phyloP scores from a whole-genome alignment of 176 grass and related monocot species.

The Oryza longistaminata region DNA sequence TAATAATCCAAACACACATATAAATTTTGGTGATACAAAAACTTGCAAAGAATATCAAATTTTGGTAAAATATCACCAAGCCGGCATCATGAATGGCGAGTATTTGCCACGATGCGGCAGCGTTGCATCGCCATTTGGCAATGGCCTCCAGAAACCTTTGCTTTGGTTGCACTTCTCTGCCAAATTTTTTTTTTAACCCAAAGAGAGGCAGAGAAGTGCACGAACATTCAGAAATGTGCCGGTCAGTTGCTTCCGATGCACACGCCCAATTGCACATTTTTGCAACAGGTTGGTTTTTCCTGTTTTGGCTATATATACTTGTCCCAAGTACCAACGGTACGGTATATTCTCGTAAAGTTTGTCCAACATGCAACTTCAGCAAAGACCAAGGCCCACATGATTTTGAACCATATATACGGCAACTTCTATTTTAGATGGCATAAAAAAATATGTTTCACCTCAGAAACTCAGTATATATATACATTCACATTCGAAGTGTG shows the following conservation, averaged over 20 bases:
- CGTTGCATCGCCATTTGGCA: slow-evolving; percentile 42
- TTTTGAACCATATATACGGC: neutral
- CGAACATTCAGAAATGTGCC: slow-evolving; percentile 17
- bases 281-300: slow-evolving; percentile 3
- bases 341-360: neutral
- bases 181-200: neutral
- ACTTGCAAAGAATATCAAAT: no score
- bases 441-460: neutral
- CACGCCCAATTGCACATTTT: neutral
- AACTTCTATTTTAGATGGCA: neutral
- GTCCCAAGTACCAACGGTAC: slow-evolving; percentile 8
- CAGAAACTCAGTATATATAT: neutral
- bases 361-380: neutral
- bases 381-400: neutral
- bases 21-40: no score
- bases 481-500: neutral
- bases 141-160: slow-evolving; percentile 22
- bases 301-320: slow-evolving; percentile 13
- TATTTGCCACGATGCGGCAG: neutral
- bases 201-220: neutral
- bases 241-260: neutral
- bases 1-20: no score
- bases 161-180: slow-evolving; percentile 50
- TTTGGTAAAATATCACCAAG: no score
- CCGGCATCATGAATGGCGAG: neutral